Evolutionary conservation across 1,284 basidiomycete genomes (phyloP), one percentile per base, ranked within the genome.

Genomic region (Agaricales sp.): DNA sequence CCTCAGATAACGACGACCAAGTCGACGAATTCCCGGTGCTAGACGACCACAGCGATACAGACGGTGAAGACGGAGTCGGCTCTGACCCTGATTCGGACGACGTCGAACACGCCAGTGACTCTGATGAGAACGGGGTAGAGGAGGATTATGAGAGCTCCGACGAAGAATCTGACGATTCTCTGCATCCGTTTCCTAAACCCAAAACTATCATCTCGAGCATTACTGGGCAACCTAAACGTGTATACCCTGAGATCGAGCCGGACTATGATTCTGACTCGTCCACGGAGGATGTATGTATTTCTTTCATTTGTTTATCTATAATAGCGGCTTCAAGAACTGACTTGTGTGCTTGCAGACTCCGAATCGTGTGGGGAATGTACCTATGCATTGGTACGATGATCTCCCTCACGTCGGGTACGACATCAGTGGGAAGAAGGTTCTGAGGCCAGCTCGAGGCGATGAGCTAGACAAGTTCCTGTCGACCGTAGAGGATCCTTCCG

Each of bases 341-440:
- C 26, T 41, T 41, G 6, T 41, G 6, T 16, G 39, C 18, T 41
- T 53, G 1, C 53, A 96, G 92, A 78, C 83, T 54, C 88, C 90
- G 26, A 99, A 98, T 66, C 87, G 94, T 51, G 83, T 97, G 57
- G 96, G 96, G 52, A 82, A 96, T 68, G 77, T 99, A 50, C 96
- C 96, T 43, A 85, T 92, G 73, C 92, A 98, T 63, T 99, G 95
- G 92, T 99, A 99, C 68, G 96, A 99, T 65, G 95, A 99, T 70
- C 73, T 99, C 57, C 96, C 96, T n/a, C 96, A 99, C 69, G 82
- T 99, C 61, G 96, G 96, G 45, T 99, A 99, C 70, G 82, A 93
- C 66, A 85, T 99, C 62, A 80, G 95, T 63, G 96, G 96, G 46
- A 92, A 90, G 69, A 89, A 89, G 65, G 86, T 99, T 53, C 77